Evolutionary conservation across 179 eudicot genomes (phyloP), one percentile per base, ranked within the genome.

Genomic region (Spergularia azorica): DNA sequence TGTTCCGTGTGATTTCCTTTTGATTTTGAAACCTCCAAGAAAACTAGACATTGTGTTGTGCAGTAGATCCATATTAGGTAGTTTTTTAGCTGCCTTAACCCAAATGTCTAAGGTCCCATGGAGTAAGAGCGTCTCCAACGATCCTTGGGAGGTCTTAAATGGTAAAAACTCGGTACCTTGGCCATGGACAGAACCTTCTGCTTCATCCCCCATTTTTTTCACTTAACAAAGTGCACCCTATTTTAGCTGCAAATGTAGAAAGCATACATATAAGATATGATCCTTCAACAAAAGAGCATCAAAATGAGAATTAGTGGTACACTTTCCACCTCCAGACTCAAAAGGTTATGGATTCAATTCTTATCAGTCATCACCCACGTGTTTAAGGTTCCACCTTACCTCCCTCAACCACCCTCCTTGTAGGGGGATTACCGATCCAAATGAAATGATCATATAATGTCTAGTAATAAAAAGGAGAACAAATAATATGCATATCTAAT

Each of bases 81-180:
- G 89, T 67, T 90, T 89, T 54, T 72, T 83, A 38, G 95, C 97
- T 70, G 83, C 88, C 52, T 77, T 85, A 9, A 92, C 86, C 88
- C 89, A 88, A 75, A 92, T 89, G 70, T 92, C 95, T 65, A 90
- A 85, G 84, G 85, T 85, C 18, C 97, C 97, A 77, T 92, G 97
- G 46, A 92, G 76, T 50, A 90, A 71, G n/a, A 87, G 51, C 2
- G 81, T 83, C 73, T 84, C 86, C 15, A 85, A 81, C 17, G 92
- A 81, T 41, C 74, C 85, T 52, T 80, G 68, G 10, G 82, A 76
- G 39, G 92, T 84, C 79, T 86, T 82, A 32, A 83, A 84, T n/a
- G 91, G 91, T 43, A 88, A 32, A 74, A 56, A 43, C n/a, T 88
- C 80, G 36, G 83, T 81, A 3, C 91, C 88, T 77, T 89, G 91